A percentile compares a stretch with the other conserved stretches of the same genome.
Conservation (phyloP, 106 monocot species). For the Dioscorea alata region DNA sequence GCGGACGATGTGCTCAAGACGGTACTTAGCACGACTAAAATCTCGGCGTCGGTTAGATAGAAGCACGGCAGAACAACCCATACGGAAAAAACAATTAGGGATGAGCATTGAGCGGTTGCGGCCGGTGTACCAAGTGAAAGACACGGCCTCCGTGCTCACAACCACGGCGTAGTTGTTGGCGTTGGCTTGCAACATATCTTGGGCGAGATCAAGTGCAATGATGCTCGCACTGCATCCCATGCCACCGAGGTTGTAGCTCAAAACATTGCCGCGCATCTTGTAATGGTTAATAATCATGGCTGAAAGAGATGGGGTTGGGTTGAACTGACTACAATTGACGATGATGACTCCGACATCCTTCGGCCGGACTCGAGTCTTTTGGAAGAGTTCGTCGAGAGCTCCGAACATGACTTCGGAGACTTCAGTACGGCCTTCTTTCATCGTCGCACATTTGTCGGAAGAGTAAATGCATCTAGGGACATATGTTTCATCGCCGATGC, state of each 20-base stretch:
- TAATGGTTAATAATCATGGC: constrained; percentile 97
- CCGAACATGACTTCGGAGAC: constrained; percentile 52
- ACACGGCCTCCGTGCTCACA: constrained; percentile 63
- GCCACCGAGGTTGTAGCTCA: constrained; percentile 79
- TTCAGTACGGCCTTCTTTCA: constrained; percentile 72
- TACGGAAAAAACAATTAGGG: constrained; percentile 72
- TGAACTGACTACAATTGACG: constrained; percentile 80
- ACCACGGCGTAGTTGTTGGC: constrained; percentile 63
- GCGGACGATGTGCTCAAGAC: constrained; percentile 68
- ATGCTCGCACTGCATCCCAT: constrained; percentile 79
- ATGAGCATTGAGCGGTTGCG: constrained; percentile 65
- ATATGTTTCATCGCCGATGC: constrained; percentile 94
- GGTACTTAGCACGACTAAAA: constrained; percentile 63
- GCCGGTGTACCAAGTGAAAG: constrained; percentile 67
- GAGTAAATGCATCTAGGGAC: constrained; percentile 51
- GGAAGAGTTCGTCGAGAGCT: constrained; percentile 73
- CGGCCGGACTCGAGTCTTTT: constrained; percentile 58
- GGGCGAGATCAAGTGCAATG: constrained; percentile 58
- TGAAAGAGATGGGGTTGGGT: constrained; percentile 67
- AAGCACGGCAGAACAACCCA: constrained; percentile 63
- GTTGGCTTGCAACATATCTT: constrained; percentile 72
- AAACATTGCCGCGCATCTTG: constrained; percentile 87
- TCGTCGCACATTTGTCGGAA: constrained; percentile 48
- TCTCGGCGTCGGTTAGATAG: constrained; percentile 61
- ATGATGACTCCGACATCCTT: constrained; percentile 67